Percentiles rank a stretch among this genome's conserved stretches.
Evolutionary conservation across 176 grass and related monocot genomes (phyloP).

Genomic region (Bromus sterilis): DNA sequence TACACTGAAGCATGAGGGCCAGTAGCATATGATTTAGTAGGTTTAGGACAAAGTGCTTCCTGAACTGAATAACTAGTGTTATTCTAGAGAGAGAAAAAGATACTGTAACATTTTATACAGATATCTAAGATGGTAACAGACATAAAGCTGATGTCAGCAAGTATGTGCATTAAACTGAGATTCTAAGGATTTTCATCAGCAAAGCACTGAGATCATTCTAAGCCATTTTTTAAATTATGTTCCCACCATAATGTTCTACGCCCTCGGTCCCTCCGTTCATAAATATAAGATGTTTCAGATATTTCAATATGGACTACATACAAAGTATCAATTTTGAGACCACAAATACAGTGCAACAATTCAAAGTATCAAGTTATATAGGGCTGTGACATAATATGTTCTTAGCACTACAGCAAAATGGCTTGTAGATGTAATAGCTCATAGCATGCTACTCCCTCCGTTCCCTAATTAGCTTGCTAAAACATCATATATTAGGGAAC

Average conservation of each 20-base stretch:
- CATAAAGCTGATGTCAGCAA: not conserved
- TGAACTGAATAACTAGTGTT: not conserved
- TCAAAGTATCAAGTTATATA: not conserved
- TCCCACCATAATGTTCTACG: not conserved
- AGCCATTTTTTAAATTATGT: not conserved
- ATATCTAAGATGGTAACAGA: not conserved
- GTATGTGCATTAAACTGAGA: not conserved
- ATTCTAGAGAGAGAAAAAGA: not conserved
- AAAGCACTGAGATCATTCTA: not conserved
- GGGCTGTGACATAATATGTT: not conserved
- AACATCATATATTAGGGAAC: no score
- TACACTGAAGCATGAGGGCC: not conserved
- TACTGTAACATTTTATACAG: not conserved
- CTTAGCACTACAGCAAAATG: not conserved
- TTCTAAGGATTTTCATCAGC: not conserved
- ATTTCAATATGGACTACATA: no score
- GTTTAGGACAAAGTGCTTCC: not conserved
- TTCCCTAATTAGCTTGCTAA: no score
- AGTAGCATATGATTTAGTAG: not conserved
- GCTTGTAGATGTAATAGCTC: not conserved
- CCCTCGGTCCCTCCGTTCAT: no score
- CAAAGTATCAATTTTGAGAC: no score
- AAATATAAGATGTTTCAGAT: no score
- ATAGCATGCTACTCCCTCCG: no score
- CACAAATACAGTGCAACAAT: not conserved